These are phyloP conservation scores for Breynia disticha DNA, from an alignment of 441 rosid genomes.

Conservation along the genomic window DNA sequence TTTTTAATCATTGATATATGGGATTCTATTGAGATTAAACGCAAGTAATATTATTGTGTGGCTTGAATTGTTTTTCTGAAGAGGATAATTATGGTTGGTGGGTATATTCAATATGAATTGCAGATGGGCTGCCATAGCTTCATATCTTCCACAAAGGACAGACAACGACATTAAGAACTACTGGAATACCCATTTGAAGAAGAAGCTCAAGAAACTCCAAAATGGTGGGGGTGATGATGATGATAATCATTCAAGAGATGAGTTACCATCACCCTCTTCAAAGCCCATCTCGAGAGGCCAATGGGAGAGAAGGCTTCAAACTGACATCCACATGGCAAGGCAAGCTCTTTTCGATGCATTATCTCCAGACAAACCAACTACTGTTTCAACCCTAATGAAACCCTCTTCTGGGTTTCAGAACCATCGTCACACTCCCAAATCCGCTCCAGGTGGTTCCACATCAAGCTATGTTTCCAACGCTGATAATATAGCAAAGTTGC, in stretches of 20 bases:
- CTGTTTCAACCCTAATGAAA: slow-evolving; percentile 15
- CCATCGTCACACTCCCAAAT: slow-evolving; percentile 1
- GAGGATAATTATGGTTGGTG: slow-evolving; percentile 2
- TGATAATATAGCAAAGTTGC: slow-evolving; percentile 69
- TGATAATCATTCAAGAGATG: slow-evolving; percentile 15
- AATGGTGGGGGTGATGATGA: slow-evolving; percentile 2
- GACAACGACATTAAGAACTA: no score
- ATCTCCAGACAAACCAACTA: slow-evolving; percentile 37
- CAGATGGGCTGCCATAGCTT: slow-evolving; percentile 99
- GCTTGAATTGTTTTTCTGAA: background rate
- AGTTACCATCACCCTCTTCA: slow-evolving; percentile 22
- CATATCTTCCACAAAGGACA: no score
- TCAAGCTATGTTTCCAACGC: slow-evolving; percentile 58
- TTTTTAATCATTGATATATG: no score
- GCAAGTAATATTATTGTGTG: no score
- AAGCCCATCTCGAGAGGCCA: slow-evolving; percentile 57
- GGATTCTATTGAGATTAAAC: no score
- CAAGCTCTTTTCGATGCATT: slow-evolving; percentile 69
- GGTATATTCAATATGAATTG: slow-evolving; percentile 18
- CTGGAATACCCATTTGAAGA: no score
- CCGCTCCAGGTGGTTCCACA: no score
- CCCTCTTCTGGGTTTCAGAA: slow-evolving; percentile 8
- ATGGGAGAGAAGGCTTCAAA: slow-evolving; percentile 84
- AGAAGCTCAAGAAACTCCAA: slow-evolving; percentile 47
- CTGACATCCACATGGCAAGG: slow-evolving; percentile 65